Evolutionary conservation across 2,329 filamentous ascomycete genomes (phyloP).

Genomic region (Beauveria caledonica): DNA sequence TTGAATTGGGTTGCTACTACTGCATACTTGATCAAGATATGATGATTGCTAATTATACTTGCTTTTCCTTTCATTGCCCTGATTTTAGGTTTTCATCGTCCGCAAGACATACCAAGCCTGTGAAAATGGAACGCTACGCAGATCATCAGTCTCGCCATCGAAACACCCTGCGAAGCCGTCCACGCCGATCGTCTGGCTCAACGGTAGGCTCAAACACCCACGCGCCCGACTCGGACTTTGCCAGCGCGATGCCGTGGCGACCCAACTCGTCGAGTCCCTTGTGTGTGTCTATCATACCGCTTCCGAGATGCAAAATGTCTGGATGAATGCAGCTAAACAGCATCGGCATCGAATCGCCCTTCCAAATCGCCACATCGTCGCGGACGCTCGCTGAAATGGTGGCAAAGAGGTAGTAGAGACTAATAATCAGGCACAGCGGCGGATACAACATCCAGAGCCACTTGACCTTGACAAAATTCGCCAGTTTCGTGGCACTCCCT

Average conservation of each 20-base stretch:
- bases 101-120: neutral
- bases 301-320: constrained; percentile 23
- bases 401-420: constrained; percentile 27
- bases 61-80: neutral
- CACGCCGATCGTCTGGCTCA: neutral
- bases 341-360: constrained; percentile 30
- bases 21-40: constrained; percentile 4
- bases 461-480: constrained; percentile 25
- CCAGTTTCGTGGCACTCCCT: constrained; percentile 23
- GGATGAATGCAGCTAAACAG: constrained; percentile 29
- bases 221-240: constrained; percentile 24
- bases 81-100: neutral
- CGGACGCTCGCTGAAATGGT: constrained; percentile 28
- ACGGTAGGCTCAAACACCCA: constrained; percentile 26
- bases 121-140: neutral
- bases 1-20: neutral
- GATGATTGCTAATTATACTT: neutral
- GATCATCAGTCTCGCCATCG: neutral
- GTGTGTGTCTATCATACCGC: constrained; percentile 27
- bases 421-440: constrained; percentile 24
- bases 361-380: constrained; percentile 30
- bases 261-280: constrained; percentile 28
- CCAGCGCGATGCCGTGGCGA: constrained; percentile 25
- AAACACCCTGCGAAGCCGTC: neutral
- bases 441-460: constrained; percentile 31